phyloP scores from a whole-genome alignment of 345 rosid species.

The Laguncularia racemosa region DNA sequence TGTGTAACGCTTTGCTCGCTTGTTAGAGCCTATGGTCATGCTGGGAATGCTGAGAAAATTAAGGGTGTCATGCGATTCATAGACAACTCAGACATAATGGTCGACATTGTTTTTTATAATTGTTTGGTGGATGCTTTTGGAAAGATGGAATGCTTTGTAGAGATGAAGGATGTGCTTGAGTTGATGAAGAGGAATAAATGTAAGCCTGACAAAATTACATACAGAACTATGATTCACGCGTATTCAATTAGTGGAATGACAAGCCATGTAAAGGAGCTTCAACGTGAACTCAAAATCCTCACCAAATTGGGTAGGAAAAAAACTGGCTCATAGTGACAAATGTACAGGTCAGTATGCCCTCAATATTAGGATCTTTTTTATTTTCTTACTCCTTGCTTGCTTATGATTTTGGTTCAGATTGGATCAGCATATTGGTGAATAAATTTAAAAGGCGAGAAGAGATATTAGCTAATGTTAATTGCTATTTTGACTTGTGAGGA shows the following conservation, averaged over 20 bases:
- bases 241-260: constrained; percentile 60
- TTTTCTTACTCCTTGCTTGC: neutral
- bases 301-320: constrained; percentile 25
- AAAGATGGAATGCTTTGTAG: constrained; percentile 70
- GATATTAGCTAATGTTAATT: too few relatives aligned
- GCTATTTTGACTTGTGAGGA: too few relatives aligned
- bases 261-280: constrained; percentile 56
- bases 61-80: constrained; percentile 62
- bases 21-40: constrained; percentile 77
- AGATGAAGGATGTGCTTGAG: constrained; percentile 80
- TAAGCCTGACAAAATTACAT: constrained; percentile 71
- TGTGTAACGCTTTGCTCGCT: constrained; percentile 83
- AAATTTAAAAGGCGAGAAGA: too few relatives aligned
- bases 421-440: too few relatives aligned
- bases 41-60: constrained; percentile 60
- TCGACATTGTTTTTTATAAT: constrained; percentile 78
- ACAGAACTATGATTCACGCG: constrained; percentile 80
- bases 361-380: neutral
- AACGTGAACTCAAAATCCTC: constrained; percentile 12
- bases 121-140: constrained; percentile 91
- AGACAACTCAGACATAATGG: constrained; percentile 64
- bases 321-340: constrained; percentile 38
- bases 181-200: constrained; percentile 63
- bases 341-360: constrained; percentile 16
- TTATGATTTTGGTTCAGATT: neutral